phyloP scores from a whole-genome alignment of 2,329 filamentous ascomycete genomes.

The Diplodia intermedia region DNA sequence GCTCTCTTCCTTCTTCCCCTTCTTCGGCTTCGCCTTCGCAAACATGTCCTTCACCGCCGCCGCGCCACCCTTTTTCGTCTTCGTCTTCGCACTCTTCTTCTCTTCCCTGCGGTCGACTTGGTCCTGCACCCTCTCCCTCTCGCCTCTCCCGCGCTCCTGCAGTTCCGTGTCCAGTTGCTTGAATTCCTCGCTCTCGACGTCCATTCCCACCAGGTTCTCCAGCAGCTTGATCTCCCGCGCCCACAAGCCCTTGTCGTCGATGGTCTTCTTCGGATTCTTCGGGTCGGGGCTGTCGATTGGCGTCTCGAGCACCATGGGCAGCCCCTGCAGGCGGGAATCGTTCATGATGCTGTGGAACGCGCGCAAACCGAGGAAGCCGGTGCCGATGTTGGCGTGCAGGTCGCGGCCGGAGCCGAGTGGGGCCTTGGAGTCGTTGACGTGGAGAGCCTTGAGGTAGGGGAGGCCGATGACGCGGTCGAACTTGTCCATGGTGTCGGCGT shows the following conservation, averaged over 20 bases:
- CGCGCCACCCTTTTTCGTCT: constrained; percentile 45
- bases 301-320: constrained; percentile 97
- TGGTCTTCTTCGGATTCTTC: constrained; percentile 63
- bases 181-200: constrained; percentile 77
- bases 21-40: constrained; percentile 47
- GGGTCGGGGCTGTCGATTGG: constrained; percentile 77
- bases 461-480: constrained; percentile 82
- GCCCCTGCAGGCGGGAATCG: constrained; percentile 72
- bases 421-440: constrained; percentile 95
- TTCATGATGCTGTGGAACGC: constrained; percentile 95
- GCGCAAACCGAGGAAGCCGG: constrained; percentile 86
- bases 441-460: constrained; percentile 81
- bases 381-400: constrained; percentile 94
- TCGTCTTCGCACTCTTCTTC: constrained; percentile 60
- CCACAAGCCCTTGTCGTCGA: constrained; percentile 86
- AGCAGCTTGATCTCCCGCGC: constrained; percentile 93
- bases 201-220: constrained; percentile 85
- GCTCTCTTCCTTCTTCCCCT: constrained; percentile 40
- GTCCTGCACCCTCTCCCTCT: constrained; percentile 76
- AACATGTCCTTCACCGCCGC: constrained; percentile 61
- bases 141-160: constrained; percentile 69
- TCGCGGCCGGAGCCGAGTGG: constrained; percentile 83
- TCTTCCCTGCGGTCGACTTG: constrained; percentile 78
- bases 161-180: constrained; percentile 68
- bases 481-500: constrained; percentile 72